Evolutionary conservation across 1,284 basidiomycete species (phyloP), one percentile per base, ranked within the genome.

Genomic region (Trichosporon coremiiforme): DNA sequence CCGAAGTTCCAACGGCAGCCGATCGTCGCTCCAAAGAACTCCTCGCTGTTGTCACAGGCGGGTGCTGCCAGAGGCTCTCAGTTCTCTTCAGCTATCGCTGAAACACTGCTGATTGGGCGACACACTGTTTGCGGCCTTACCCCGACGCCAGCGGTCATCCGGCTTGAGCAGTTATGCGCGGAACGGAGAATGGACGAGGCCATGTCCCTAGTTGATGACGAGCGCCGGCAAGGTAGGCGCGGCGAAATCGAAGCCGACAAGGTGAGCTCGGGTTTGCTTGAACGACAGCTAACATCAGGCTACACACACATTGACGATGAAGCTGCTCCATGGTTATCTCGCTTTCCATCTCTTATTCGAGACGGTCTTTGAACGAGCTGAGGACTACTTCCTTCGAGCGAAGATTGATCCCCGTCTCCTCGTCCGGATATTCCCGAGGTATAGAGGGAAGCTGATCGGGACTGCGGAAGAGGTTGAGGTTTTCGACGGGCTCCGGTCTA

Each of bases 381-480:
- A 83, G 4, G 79, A 82, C 20, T 81, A 82, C 66, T 79, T 83
- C 64, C 64, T 76, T 13, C 73, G 79, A 12, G 82, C 78, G 29
- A 83, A 84, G 69, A 70, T 80, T 10, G 83, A 83, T 74, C 78
- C 81, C 0, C 71, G 85, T 0, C 69, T 85, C 4, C 70, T 85
- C 6, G 78, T 86, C 13, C 72, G 83, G n/a, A 73, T 85, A 15
- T 86, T 84, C 69, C 75, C 79, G 0, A 76, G 75, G 17, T 70
- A 85, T 50, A 70, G 80, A 10, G 82, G 80, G 2, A 81, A 81
- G 64, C 72, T 78, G 29, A 82, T 80, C 41, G 75, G 78, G 1
- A 75, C 76, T 9, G 79, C 77, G 0, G 84, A 85, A 55, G 79
- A 82, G 31, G 75, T 85, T 5, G 77, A 77, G 33, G 74, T 85